phyloP scores from a whole-genome alignment of 108 stramenopile species.

The Nannochloropsis granulata region DNA sequence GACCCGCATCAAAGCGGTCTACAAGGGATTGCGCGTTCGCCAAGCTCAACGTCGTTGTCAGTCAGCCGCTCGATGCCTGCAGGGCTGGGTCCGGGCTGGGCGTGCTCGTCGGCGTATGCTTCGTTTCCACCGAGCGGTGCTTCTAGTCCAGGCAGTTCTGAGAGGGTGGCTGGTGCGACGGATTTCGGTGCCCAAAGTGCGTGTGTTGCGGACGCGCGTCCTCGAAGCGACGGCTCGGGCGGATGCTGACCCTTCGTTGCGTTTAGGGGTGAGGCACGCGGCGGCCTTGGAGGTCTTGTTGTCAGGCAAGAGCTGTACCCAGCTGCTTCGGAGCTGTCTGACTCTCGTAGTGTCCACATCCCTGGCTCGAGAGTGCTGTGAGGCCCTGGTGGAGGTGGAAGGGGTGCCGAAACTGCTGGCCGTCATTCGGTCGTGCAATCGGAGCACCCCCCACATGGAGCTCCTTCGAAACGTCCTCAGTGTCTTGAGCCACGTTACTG shows the following conservation, averaged over 20 bases:
- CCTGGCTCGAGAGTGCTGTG: background rate
- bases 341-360: background rate
- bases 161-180: background rate
- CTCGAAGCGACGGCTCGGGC: background rate
- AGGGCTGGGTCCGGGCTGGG: background rate
- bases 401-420: background rate
- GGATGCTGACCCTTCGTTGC: background rate
- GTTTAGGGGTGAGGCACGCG: background rate
- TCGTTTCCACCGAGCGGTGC: background rate
- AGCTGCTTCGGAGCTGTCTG: background rate
- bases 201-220: background rate
- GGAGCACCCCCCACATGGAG: background rate
- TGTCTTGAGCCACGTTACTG: background rate
- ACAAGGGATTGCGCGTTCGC: background rate
- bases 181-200: background rate
- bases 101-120: background rate
- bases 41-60: background rate
- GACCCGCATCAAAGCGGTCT: background rate
- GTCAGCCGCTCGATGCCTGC: background rate
- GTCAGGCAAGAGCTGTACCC: background rate
- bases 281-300: background rate
- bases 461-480: background rate
- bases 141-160: background rate
- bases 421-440: background rate
- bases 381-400: background rate